Conservation (phyloP, 1,284 basidiomycete species). For the Apiotrichum gracile region DNA sequence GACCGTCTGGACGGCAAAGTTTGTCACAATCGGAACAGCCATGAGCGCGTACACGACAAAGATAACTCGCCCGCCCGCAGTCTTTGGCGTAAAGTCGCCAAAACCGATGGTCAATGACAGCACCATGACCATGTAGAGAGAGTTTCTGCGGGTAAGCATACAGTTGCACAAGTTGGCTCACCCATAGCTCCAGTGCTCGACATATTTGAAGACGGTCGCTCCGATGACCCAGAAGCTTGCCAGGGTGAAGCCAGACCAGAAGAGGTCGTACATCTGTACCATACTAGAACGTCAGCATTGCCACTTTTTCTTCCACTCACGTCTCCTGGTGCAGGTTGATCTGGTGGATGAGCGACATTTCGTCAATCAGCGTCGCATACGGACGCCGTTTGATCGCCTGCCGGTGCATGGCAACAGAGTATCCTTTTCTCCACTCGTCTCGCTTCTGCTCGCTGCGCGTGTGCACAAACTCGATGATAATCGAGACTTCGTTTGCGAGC, state of each 20-base stretch:
- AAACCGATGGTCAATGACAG: conserved; percentile 45
- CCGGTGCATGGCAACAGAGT: conserved; percentile 35
- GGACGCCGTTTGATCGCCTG: conserved; percentile 28
- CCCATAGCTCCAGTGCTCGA: conserved; percentile 46
- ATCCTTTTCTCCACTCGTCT: conserved; percentile 37
- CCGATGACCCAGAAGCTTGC: conserved; percentile 45
- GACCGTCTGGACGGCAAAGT: conserved; percentile 49
- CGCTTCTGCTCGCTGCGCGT: conserved; percentile 30
- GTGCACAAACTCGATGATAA: conserved; percentile 45
- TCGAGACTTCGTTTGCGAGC: conserved; percentile 46
- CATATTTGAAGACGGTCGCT: conserved; percentile 36
- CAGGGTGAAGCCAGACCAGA: conserved; percentile 39
- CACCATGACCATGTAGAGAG: conserved; percentile 35
- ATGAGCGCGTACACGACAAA: conserved; percentile 48
- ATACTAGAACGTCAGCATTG: conserved; percentile 23
- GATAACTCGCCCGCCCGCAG: conserved; percentile 38
- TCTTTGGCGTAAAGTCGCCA: conserved; percentile 39
- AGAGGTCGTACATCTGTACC: conserved; percentile 42
- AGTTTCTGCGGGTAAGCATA: conserved; percentile 16
- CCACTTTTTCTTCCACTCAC: conserved; percentile 15
- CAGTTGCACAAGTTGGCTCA: conserved; percentile 7
- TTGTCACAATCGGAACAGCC: conserved; percentile 50
- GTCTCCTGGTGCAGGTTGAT: conserved; percentile 41
- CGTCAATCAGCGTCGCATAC: conserved; percentile 31
- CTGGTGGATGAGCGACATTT: conserved; percentile 44